phyloP scores from a whole-genome alignment of 2,329 filamentous ascomycete species.

The Aspergillus phoenicis region DNA sequence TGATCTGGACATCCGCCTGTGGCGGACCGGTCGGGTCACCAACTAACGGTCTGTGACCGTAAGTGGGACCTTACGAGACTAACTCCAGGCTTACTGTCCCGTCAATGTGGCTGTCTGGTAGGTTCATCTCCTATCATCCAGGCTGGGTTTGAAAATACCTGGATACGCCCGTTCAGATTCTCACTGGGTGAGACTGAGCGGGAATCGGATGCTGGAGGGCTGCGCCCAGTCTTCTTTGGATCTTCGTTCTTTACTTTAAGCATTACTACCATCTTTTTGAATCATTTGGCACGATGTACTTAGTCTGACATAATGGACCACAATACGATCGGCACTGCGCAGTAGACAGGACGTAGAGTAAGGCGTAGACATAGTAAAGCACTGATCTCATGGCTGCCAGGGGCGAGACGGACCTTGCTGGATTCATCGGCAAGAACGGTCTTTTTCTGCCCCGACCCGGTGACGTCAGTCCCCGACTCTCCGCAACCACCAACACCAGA shows the following conservation, averaged over 20 bases:
- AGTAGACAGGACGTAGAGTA: background rate
- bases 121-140: constrained; percentile 59
- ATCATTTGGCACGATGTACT: constrained; percentile 25
- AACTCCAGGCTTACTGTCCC: background rate
- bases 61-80: constrained; percentile 12
- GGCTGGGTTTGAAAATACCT: constrained; percentile 46
- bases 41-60: constrained; percentile 40
- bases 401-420: no score
- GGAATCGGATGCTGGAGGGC: constrained; percentile 58
- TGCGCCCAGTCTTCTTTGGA: constrained; percentile 30
- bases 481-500: no score
- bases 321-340: background rate
- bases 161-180: constrained; percentile 35
- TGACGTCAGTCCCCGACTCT: background rate
- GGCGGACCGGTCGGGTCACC: constrained; percentile 35
- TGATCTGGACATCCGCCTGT: constrained; percentile 27
- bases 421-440: background rate
- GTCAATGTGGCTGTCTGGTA: constrained; percentile 33
- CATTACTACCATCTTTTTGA: constrained; percentile 19
- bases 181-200: constrained; percentile 30
- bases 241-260: constrained; percentile 18
- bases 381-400: no score
- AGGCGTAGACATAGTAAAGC: no score
- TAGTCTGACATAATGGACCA: constrained; percentile 22
- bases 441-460: background rate